Percentiles rank a stretch among this genome's conserved stretches.
Conservation (phyloP, 352 stramenopile genomes). For the Globisporangium spiculum region DNA sequence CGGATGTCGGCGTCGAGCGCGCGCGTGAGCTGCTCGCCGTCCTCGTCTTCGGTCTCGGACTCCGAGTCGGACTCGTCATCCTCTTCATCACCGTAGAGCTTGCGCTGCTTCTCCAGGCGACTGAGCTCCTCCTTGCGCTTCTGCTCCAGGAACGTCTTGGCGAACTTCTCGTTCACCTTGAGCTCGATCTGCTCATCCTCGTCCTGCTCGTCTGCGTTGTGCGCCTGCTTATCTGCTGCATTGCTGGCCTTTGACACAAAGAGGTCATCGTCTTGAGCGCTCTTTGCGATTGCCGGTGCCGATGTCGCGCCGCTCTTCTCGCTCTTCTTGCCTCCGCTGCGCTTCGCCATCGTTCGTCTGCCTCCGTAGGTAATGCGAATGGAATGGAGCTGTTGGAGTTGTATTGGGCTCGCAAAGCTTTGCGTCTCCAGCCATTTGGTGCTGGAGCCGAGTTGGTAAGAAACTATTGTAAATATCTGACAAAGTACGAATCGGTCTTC, state of each 20-base stretch:
- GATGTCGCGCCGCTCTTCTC: conserved; percentile 7
- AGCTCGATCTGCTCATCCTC: conserved; percentile 38
- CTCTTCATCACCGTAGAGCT: conserved; percentile 22
- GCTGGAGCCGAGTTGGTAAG: neutral
- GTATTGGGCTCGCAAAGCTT: neutral
- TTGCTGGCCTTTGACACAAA: conserved; percentile 29
- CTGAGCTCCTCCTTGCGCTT: conserved; percentile 85
- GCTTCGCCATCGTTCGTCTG: conserved; percentile 13
- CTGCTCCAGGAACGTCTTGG: conserved; percentile 60
- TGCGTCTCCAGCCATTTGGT: conserved; percentile 12
- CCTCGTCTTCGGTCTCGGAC: conserved; percentile 83
- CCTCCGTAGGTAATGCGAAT: neutral
- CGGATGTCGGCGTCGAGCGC: conserved; percentile 76
- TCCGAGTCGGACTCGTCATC: conserved; percentile 63
- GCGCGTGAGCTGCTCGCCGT: conserved; percentile 72
- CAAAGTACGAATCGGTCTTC: neutral
- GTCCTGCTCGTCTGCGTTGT: conserved; percentile 15
- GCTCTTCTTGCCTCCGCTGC: conserved; percentile 16
- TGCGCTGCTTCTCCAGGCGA: conserved; percentile 42
- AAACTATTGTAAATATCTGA: neutral
- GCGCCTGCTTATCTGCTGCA: conserved; percentile 6
- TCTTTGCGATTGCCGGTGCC: neutral
- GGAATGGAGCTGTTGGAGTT: neutral
- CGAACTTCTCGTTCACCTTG: conserved; percentile 77
- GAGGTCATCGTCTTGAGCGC: conserved; percentile 27